Evolutionary conservation across 192 early-diverging fungal genomes (phyloP), one percentile per base, ranked within the genome.

Genomic region (Umbelopsis vinacea): DNA sequence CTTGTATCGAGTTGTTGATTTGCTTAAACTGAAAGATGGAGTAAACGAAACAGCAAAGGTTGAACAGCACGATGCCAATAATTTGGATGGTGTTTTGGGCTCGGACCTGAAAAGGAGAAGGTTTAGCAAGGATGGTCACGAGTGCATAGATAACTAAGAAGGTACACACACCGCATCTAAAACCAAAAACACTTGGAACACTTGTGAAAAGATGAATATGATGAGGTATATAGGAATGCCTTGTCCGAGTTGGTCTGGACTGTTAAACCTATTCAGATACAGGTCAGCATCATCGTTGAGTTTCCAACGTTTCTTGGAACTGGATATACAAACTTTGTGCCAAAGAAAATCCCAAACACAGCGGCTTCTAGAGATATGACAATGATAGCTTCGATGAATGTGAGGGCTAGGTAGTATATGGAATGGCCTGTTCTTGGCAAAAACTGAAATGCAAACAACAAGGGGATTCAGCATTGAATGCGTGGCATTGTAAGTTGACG

Each of bases 11-110:
- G 15, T 74, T 74, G 23, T 70, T 72, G 23, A 88, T 84, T 68
- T 91, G 89, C 23, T 74, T 76, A 57, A 87, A 86, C 71, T 93
- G 90, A 73, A 93, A 93, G 26, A 90, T 81, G 7, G 86, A 80
- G 80, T 93, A 93, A 52, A 76, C 76, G 45, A 89, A 86, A 26
- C 87, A 86, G 76, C 82, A 87, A 7, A 86, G n/a, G 71, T 92
- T 89, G 82, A 92, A 92, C 21, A 90, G 35, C n/a, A 92, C 77
- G 19, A 90, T 86, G 3, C 83, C 88, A 71, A 90, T 84, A 54
- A 91, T 78, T 68, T 93, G 89, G 52, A 93, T 92, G 12, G 89
- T 91, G 73, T 93, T 93, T 78, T 91, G 82, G 17, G 88, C 79
- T 38, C 80, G 86, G 0, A 91, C 81, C 91, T 92, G 79, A n/a